phyloP scores from a whole-genome alignment of 169 alveolate species.

The Plasmodium chabaudi region DNA sequence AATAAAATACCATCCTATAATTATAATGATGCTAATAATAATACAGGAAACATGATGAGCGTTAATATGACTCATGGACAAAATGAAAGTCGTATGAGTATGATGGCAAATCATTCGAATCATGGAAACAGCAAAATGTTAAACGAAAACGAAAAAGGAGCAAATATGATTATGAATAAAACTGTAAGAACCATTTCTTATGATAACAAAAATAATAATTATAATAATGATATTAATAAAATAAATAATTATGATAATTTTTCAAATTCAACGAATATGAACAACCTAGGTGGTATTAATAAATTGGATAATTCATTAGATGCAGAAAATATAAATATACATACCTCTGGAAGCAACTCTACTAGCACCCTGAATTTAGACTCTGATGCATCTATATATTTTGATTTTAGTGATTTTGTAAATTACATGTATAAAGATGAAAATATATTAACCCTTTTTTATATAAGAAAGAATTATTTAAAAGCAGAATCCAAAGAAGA shows the following conservation, averaged over 20 bases:
- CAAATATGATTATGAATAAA: constrained; percentile 15
- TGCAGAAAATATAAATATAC: constrained; percentile 18
- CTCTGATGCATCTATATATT: constrained; percentile 46
- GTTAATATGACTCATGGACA: not conserved
- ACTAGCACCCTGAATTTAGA: constrained; percentile 30
- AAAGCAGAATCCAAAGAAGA: constrained; percentile 74
- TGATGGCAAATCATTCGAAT: not conserved
- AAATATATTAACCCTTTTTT: constrained; percentile 69
- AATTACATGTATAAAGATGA: constrained; percentile 75
- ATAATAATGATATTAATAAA: constrained; percentile 18
- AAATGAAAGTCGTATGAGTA: constrained; percentile 3
- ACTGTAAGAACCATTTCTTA: constrained; percentile 29
- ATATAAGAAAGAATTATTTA: constrained; percentile 63
- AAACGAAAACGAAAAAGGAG: constrained; percentile 48
- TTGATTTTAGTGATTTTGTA: constrained; percentile 60
- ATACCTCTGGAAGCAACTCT: not conserved
- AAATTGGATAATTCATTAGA: constrained; percentile 19
- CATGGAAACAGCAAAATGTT: not conserved
- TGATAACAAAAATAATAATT: constrained; percentile 34
- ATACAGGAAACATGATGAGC: not conserved
- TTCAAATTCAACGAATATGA: not conserved
- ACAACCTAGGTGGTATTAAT: not conserved
- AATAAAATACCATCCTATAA: constrained; percentile 13
- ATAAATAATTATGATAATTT: constrained; percentile 9
- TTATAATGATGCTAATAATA: constrained; percentile 2